These are phyloP conservation scores for Chytridium lagenaria DNA, from an alignment of 371 early-diverging fungal genomes.

Conservation along the genomic window DNA sequence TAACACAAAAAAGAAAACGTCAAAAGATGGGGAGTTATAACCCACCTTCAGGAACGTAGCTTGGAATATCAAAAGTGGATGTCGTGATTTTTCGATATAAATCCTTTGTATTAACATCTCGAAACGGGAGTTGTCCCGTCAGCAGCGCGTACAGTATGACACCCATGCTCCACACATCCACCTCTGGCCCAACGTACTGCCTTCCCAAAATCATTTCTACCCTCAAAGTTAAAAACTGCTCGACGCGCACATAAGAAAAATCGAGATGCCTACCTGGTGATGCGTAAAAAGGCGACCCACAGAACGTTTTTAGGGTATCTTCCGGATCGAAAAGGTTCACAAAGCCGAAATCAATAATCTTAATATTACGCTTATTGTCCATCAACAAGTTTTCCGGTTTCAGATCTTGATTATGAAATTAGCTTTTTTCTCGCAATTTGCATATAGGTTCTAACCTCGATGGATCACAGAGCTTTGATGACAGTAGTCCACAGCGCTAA, in stretches of 20 bases:
- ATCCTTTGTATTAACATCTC: slow-evolving; percentile 75
- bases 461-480: slow-evolving; percentile 89
- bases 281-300: slow-evolving; percentile 80
- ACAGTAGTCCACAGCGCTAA: slow-evolving; percentile 82
- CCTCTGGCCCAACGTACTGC: slow-evolving; percentile 52
- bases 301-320: slow-evolving; percentile 87
- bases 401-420: slow-evolving; percentile 67
- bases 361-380: slow-evolving; percentile 85
- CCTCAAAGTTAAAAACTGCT: slow-evolving; percentile 20
- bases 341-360: slow-evolving; percentile 98
- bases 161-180: slow-evolving; percentile 82
- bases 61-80: slow-evolving; percentile 62
- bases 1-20: too few relatives aligned
- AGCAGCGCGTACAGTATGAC: slow-evolving; percentile 71
- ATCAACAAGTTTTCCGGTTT: slow-evolving; percentile 97
- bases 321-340: slow-evolving; percentile 86
- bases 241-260: too few relatives aligned
- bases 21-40: too few relatives aligned
- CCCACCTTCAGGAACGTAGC: slow-evolving; percentile 47
- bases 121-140: slow-evolving; percentile 58
- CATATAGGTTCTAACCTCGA: slow-evolving; percentile 54
- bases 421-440: slow-evolving; percentile 32
- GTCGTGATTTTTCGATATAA: slow-evolving; percentile 70
- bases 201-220: slow-evolving; percentile 79
- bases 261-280: slow-evolving; percentile 69